phyloP scores from a whole-genome alignment of 345 rosid genomes.

The Aquilaria sinensis region DNA sequence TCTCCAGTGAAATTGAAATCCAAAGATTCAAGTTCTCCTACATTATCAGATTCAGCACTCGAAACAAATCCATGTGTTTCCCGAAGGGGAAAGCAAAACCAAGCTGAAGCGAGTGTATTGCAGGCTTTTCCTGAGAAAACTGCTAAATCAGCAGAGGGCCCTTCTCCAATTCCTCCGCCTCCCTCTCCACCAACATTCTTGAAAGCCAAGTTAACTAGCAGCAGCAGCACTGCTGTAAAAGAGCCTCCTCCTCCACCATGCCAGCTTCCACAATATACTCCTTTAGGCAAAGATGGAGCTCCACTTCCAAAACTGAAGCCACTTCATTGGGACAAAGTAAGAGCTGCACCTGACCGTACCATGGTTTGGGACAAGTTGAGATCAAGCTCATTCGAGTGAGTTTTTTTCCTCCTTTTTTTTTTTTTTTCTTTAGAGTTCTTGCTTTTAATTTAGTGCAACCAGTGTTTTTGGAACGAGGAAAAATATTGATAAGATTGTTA shows the following conservation, averaged over 20 bases:
- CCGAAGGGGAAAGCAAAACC: conserved; percentile 20
- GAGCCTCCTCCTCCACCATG: conserved; percentile 75
- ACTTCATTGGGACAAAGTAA: conserved; percentile 99
- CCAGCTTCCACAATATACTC: conserved; percentile 31
- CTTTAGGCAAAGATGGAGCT: conserved; percentile 65
- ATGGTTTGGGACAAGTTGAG: conserved; percentile 96
- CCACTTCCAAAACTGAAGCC: conserved; percentile 90
- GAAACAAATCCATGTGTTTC: conserved; percentile 21
- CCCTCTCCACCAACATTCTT: conserved; percentile 55
- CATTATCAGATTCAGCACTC: conserved; percentile 22
- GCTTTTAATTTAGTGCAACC: not conserved
- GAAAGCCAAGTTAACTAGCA: conserved; percentile 12
- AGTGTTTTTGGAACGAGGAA: too few species aligned
- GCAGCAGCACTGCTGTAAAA: conserved; percentile 22
- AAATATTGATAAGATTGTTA: not conserved
- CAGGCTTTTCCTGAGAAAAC: conserved; percentile 19
- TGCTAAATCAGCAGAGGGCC: conserved; percentile 16
- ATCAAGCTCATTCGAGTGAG: conserved; percentile 96
- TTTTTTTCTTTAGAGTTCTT: not conserved
- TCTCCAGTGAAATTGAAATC: conserved; percentile 14
- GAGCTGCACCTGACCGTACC: conserved; percentile 74
- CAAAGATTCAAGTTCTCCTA: conserved; percentile 24
- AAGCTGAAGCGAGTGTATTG: conserved; percentile 10
- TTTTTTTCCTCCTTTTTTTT: conserved; percentile 8
- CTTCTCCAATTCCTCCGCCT: conserved; percentile 41